Percentiles rank a stretch among this genome's conserved stretches.
Conservation (phyloP, 1,284 basidiomycete species). For the Gastroboletus turbinatus region DNA sequence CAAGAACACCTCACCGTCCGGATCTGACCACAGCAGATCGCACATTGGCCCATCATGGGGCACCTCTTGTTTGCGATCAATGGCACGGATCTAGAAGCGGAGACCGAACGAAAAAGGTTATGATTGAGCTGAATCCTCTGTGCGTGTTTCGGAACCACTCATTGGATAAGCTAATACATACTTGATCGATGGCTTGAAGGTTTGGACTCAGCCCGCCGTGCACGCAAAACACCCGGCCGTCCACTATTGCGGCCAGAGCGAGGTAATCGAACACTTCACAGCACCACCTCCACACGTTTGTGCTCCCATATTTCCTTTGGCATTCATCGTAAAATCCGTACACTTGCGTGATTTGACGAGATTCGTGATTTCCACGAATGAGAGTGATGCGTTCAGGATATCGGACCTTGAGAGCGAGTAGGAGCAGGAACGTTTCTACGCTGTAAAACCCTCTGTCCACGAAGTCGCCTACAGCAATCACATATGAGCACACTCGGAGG, state of each 20-base stretch:
- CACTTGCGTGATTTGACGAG: slow-evolving; percentile 97
- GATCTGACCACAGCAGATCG: slow-evolving; percentile 98
- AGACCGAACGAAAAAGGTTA: slow-evolving; percentile 19
- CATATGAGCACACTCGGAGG: slow-evolving; percentile 10
- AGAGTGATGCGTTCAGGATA: slow-evolving; percentile 98
- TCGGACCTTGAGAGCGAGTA: slow-evolving; percentile 94
- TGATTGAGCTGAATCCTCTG: slow-evolving; percentile 18
- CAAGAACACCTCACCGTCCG: slow-evolving; percentile 66
- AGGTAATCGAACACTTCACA: slow-evolving; percentile 99
- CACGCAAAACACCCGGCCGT: slow-evolving; percentile 90
- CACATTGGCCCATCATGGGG: slow-evolving; percentile 99
- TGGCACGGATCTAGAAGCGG: slow-evolving; percentile 78
- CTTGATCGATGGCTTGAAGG: slow-evolving; percentile 84
- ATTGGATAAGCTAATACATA: slow-evolving; percentile 38
- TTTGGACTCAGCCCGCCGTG: slow-evolving; percentile 94
- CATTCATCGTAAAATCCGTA: slow-evolving; percentile 99
- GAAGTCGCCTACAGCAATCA: slow-evolving; percentile 71
- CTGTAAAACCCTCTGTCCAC: slow-evolving; percentile 97
- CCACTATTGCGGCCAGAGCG: slow-evolving; percentile 91
- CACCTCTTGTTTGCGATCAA: slow-evolving; percentile 97
- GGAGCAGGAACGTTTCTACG: slow-evolving; percentile 94
- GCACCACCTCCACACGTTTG: slow-evolving; percentile 97
- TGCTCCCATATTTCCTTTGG: slow-evolving; percentile 92
- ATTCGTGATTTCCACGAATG: slow-evolving; percentile 98
- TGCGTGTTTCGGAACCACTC: slow-evolving; percentile 29